Evolutionary conservation across 2,329 filamentous ascomycete genomes (phyloP).

Genomic region (Colletotrichum endophyticum): DNA sequence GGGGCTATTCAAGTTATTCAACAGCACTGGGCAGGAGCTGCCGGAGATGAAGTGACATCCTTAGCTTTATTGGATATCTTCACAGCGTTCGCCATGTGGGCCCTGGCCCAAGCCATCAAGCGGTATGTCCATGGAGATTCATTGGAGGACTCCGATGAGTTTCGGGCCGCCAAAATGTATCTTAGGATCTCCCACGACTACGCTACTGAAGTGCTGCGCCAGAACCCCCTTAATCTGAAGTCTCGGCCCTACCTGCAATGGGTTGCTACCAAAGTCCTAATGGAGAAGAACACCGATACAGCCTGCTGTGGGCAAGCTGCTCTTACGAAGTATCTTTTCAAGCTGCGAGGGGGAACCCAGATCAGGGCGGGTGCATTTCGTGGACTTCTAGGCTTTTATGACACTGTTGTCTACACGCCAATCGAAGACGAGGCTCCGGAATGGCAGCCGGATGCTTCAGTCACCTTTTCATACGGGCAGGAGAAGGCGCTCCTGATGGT

Average conservation of each 20-base stretch:
- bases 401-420: too few species aligned
- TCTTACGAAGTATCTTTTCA: accelerated
- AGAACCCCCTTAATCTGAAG: not conserved
- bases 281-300: not conserved
- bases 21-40: not conserved
- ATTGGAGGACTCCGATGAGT: not conserved
- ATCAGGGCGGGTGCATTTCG: accelerated
- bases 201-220: not conserved
- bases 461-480: not conserved
- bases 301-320: not conserved
- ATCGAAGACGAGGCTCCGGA: not conserved
- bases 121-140: too few species aligned
- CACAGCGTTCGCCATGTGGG: not conserved
- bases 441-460: not conserved
- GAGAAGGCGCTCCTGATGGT: not conserved
- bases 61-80: not conserved
- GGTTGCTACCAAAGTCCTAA: not conserved
- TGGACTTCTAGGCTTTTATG: too few species aligned
- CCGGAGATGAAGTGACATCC: not conserved
- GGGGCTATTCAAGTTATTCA: accelerated
- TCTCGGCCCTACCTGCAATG: not conserved
- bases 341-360: accelerated
- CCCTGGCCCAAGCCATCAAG: not conserved
- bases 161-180: not conserved
- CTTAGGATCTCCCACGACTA: not conserved